Percentiles rank a stretch among this genome's conserved stretches.
Conservation (phyloP, 345 rosid species). For the Leavenworthia alabamica region DNA sequence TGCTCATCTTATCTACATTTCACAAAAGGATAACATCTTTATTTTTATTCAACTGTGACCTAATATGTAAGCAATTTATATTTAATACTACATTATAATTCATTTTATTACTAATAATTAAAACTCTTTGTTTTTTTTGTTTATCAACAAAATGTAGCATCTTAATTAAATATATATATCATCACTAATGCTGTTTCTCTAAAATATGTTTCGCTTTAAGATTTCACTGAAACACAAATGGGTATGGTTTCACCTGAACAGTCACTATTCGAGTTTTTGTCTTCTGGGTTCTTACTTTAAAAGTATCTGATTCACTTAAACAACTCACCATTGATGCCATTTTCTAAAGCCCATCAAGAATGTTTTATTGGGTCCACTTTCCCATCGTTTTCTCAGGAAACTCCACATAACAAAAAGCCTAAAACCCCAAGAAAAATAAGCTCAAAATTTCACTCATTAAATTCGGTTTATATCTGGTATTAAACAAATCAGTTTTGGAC, state of each 20-base stretch:
- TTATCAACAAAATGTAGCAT: no score
- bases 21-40: constrained; percentile 20
- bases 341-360: constrained; percentile 21
- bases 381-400: constrained; percentile 1
- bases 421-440: background rate
- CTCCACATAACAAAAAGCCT: background rate
- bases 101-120: no score
- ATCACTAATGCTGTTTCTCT: no score
- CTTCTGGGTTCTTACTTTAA: constrained; percentile 17
- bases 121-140: no score
- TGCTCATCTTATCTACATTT: constrained; percentile 30
- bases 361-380: constrained; percentile 32
- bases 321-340: constrained; percentile 32
- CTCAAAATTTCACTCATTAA: background rate
- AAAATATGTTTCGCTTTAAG: no score
- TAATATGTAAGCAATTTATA: background rate
- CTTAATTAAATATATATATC: no score
- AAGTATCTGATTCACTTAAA: constrained; percentile 25
- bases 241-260: background rate
- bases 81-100: no score
- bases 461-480: background rate
- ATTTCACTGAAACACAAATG: background rate
- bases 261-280: constrained; percentile 19
- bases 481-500: constrained; percentile 19
- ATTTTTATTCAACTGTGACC: constrained; percentile 8